phyloP scores from a whole-genome alignment of 176 grass and related monocot species.

The Neostapfia colusana region DNA sequence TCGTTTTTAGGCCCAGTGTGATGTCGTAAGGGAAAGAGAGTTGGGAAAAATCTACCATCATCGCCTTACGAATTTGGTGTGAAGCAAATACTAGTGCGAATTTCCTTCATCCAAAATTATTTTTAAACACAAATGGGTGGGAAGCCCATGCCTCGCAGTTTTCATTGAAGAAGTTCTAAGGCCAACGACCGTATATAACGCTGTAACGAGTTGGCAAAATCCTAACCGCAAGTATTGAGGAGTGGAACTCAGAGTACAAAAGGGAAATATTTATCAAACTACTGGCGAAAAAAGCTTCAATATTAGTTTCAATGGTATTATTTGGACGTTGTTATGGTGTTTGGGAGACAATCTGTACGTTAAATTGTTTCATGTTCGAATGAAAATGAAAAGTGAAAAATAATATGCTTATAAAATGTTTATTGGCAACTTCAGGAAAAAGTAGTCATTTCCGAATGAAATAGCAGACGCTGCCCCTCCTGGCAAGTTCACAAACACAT shows the following conservation, averaged over 20 bases:
- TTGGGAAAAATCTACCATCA: not conserved
- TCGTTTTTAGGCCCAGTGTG: no score
- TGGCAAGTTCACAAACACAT: not conserved
- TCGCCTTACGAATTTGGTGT: not conserved
- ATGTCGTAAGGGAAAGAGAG: not conserved
- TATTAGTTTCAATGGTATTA: not conserved
- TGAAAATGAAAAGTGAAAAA: not conserved
- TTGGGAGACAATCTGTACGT: not conserved
- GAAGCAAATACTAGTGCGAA: not conserved
- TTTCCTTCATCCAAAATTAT: not conserved
- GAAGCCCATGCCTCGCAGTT: no score
- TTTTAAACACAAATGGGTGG: not conserved
- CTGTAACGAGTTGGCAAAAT: not conserved
- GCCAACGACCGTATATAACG: no score
- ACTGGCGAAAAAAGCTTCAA: not conserved
- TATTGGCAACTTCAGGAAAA: not conserved
- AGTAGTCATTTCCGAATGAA: not conserved
- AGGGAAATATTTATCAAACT: not conserved
- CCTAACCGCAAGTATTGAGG: not conserved
- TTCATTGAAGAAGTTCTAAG: no score
- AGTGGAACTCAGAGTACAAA: not conserved
- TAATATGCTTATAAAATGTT: not conserved
- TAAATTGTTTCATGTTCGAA: not conserved
- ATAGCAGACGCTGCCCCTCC: not conserved
- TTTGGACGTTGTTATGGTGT: not conserved